Conservation (phyloP, 306 rosid species). For the Pyrus bretschneideri region DNA sequence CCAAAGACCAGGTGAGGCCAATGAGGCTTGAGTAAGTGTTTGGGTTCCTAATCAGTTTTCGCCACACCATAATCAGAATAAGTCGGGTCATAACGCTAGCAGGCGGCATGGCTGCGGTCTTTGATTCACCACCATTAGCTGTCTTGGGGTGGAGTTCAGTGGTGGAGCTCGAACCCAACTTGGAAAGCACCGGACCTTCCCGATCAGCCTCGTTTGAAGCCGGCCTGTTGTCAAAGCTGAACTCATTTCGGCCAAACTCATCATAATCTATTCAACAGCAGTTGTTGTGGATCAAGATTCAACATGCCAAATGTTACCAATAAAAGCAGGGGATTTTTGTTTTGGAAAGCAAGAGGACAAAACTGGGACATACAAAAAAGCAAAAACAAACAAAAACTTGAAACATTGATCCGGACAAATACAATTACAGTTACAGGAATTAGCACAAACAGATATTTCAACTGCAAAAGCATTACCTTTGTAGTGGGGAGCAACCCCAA, state of each 20-base stretch:
- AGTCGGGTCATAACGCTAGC: constrained; percentile 78
- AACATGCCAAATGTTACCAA: constrained; percentile 9
- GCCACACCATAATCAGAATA: constrained; percentile 81
- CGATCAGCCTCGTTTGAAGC: constrained; percentile 46
- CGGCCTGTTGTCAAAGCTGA: constrained; percentile 69
- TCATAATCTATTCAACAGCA: constrained; percentile 43
- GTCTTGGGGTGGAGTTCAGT: constrained; percentile 67
- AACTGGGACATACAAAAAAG: constrained; percentile 13
- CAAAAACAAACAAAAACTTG: constrained; percentile 2
- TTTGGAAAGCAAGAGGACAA: background rate
- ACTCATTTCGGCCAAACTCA: constrained; percentile 72
- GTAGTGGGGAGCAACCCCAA: constrained; percentile 56
- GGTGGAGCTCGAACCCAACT: constrained; percentile 77
- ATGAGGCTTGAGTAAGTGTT: constrained; percentile 79
- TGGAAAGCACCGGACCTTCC: constrained; percentile 69
- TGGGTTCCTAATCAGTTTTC: constrained; percentile 73
- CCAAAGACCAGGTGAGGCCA: constrained; percentile 77
- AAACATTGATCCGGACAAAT: constrained; percentile 13
- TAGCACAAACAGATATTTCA: background rate
- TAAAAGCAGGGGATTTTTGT: constrained; percentile 5
- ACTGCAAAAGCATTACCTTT: constrained; percentile 40
- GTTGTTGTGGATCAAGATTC: background rate
- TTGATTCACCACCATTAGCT: constrained; percentile 42
- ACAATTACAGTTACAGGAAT: background rate
- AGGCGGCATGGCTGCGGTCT: constrained; percentile 63